phyloP scores from a whole-genome alignment of 495 filamentous ascomycete genomes.

The Podospora fimiseda region DNA sequence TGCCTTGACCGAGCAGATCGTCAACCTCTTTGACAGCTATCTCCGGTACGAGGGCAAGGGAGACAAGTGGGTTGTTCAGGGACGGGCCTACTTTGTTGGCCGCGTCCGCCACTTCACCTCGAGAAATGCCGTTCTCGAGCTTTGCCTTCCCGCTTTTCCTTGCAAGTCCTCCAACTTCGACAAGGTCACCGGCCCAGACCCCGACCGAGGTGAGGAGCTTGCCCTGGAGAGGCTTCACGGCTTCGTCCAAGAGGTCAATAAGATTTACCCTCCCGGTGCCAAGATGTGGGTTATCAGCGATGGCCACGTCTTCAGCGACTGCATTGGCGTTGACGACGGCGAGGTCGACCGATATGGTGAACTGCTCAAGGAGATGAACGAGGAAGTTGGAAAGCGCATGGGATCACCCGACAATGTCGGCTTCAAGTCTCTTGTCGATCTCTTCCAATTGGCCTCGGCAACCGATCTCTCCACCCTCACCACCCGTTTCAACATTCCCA shows the following conservation, averaged over 20 bases:
- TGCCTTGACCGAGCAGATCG: not conserved
- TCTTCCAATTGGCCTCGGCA: conserved; percentile 8
- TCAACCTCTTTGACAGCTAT: conserved; percentile 13
- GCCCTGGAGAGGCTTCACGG: conserved; percentile 26
- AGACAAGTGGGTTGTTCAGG: conserved; percentile 6
- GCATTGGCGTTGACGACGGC: conserved; percentile 36
- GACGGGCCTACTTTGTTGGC: conserved; percentile 10
- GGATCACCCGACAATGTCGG: conserved; percentile 5
- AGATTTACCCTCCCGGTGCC: conserved; percentile 28
- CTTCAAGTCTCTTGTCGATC: conserved; percentile 15
- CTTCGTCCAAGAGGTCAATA: conserved; percentile 26
- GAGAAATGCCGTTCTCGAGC: conserved; percentile 5
- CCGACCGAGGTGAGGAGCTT: conserved; percentile 13
- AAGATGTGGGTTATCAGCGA: conserved; percentile 36
- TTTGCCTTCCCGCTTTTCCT: conserved; percentile 15
- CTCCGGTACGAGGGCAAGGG: conserved; percentile 13
- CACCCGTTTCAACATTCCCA: conserved; percentile 11
- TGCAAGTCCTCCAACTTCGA: conserved; percentile 18
- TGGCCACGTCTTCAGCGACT: conserved; percentile 40
- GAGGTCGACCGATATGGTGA: conserved; percentile 30
- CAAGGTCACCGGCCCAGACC: conserved; percentile 12
- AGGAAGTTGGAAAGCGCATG: conserved; percentile 10
- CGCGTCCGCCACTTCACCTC: conserved; percentile 11
- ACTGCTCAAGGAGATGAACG: conserved; percentile 29
- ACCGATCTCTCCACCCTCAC: not conserved